Evolutionary conservation across 768 basidiomycete genomes (phyloP), one percentile per base, ranked within the genome.

Genomic region (Xerocomellus intermedius): DNA sequence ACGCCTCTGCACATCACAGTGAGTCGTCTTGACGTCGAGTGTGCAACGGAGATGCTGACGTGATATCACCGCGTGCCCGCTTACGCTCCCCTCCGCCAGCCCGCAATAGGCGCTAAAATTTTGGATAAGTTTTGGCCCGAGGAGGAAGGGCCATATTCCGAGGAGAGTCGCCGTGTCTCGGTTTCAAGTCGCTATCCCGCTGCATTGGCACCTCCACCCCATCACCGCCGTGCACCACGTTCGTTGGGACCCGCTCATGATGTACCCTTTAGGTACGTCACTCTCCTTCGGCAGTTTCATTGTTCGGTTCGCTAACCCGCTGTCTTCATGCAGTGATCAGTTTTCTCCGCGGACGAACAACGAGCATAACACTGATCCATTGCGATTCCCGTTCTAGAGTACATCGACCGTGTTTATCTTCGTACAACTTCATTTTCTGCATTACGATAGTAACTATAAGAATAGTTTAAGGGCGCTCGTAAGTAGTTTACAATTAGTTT

Each of bases 41-140:
- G 1, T 30, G 13, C 10, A 36, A 19, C 21, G 13, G 28, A 24
- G 26, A 42, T 30, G 50, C 45, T 65, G 52, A 68, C 55, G 30
- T 50, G 39, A 38, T 54, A 24, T 43, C 7, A 6, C 52, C 48
- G 7, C 28, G 42, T 50, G 37, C 24, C 48, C 17, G 16, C 39
- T 41, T 54, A 47, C n/a, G 48, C 39, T 24, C 16, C n/a, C n/a
- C 26, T 45, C 24, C 26, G 19, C 33, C 44, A 70, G 68, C 68
- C 67, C 21, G 47, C 54, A 9, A 61, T 72, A 51, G 69, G 69
- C 28, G 48, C 60, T 4, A 70, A 66, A 57, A 70, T 70, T 0
- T 28, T 66, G 19, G 70, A 72, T 32, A 56, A 58, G 2, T 70
- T 70, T 57, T 72, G 69, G 66, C 69, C 70, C 48, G 64, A 69